phyloP scores from a whole-genome alignment of 768 basidiomycete genomes.

The Leccinum variicolor region DNA sequence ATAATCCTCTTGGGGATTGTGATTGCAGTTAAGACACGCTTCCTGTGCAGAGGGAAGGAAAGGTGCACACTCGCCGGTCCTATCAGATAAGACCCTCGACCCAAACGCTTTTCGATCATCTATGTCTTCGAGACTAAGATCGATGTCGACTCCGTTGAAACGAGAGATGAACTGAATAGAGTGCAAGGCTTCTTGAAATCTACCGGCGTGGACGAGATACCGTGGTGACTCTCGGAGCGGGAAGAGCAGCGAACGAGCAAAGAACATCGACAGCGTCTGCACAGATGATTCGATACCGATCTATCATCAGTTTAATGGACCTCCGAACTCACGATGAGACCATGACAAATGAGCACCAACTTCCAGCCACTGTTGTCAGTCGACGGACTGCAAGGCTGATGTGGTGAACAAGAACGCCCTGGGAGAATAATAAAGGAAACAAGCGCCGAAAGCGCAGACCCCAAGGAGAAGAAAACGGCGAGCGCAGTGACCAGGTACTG shows the following conservation, averaged over 20 bases:
- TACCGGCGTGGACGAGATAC: conserved; percentile 86
- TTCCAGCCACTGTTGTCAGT: conserved; percentile 86
- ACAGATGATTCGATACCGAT: conserved; percentile 22
- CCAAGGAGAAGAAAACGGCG: conserved; percentile 92
- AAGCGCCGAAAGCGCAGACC: conserved; percentile 81
- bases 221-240: conserved; percentile 92
- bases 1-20: conserved; percentile 24
- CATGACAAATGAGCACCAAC: conserved; percentile 68
- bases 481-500: conserved; percentile 89
- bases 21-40: conserved; percentile 3
- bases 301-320: conserved; percentile 1
- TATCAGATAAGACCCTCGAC: conserved; percentile 11
- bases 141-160: conserved; percentile 76
- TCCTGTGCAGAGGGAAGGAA: conserved; percentile 23
- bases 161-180: conserved; percentile 80
- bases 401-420: conserved; percentile 55
- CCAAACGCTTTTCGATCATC: conserved; percentile 35
- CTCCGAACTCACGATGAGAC: conserved; percentile 61
- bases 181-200: conserved; percentile 79
- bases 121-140: conserved; percentile 73
- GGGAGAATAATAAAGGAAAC: conserved; percentile 82
- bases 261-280: conserved; percentile 85
- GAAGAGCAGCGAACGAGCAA: conserved; percentile 88
- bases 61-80: conserved; percentile 25
- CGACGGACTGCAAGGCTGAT: conserved; percentile 58